phyloP scores from a whole-genome alignment of 2,329 filamentous ascomycete species.

The Penicillium paneum region DNA sequence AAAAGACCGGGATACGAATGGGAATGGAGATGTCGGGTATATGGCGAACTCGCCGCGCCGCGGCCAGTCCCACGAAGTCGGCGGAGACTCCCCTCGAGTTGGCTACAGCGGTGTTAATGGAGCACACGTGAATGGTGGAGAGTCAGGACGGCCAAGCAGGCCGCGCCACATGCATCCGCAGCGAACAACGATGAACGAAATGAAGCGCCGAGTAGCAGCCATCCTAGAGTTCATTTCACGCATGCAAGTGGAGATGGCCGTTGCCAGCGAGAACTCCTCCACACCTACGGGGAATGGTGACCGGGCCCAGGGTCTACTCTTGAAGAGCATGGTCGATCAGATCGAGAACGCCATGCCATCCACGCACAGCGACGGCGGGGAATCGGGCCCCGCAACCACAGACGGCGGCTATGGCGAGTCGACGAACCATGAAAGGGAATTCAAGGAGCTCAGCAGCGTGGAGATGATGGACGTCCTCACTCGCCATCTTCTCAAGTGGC shows the following conservation, averaged over 20 bases:
- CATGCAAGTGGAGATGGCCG: conserved; percentile 82
- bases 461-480: conserved; percentile 91
- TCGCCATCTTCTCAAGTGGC: conserved; percentile 78
- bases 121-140: conserved; percentile 56
- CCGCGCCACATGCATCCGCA: conserved; percentile 54
- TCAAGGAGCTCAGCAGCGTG: conserved; percentile 71
- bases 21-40: conserved; percentile 43
- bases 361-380: conserved; percentile 26
- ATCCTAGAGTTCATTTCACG: conserved; percentile 89
- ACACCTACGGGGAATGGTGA: conserved; percentile 40
- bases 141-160: conserved; percentile 60
- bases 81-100: conserved; percentile 38
- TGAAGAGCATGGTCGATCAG: conserved; percentile 37
- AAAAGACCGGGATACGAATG: conserved; percentile 65
- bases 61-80: conserved; percentile 40
- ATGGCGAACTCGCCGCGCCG: conserved; percentile 41
- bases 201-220: conserved; percentile 76
- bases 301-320: conserved; percentile 31
- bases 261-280: conserved; percentile 47
- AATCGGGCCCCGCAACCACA: conserved; percentile 24
- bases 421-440: conserved; percentile 49
- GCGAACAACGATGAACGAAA: conserved; percentile 76
- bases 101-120: conserved; percentile 36
- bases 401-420: conserved; percentile 27
- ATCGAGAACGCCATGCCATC: conserved; percentile 30